Conservation (phyloP, 1,284 basidiomycete species). For the Anthracocystis setariae region DNA sequence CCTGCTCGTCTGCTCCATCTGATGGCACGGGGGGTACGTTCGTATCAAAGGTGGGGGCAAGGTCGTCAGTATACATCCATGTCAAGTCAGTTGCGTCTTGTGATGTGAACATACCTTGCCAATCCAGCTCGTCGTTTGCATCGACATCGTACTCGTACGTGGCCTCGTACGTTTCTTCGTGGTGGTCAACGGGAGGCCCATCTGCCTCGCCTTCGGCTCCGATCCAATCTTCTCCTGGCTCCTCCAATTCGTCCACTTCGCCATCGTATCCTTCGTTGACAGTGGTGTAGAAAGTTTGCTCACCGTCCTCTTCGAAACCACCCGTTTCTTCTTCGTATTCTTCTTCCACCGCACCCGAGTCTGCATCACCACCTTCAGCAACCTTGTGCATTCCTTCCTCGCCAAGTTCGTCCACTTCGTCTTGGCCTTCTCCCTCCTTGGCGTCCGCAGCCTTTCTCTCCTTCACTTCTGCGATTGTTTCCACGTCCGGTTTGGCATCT, state of each 20-base stretch:
- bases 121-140: constrained; percentile 10
- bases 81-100: no score
- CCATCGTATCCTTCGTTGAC: constrained; percentile 21
- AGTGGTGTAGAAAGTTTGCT: constrained; percentile 41
- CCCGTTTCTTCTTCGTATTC: constrained; percentile 15
- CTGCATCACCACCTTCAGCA: constrained; percentile 3
- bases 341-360: constrained; percentile 3
- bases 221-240: constrained; percentile 7
- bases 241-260: constrained; percentile 42
- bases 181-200: constrained; percentile 3
- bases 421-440: not conserved
- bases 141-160: constrained; percentile 11
- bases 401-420: not conserved
- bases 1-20: constrained; percentile 42
- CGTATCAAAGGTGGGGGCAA: no score
- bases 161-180: constrained; percentile 10
- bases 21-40: not conserved
- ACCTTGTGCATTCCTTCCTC: constrained; percentile 1
- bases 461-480: constrained; percentile 7
- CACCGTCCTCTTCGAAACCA: constrained; percentile 19
- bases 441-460: constrained; percentile 5
- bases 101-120: constrained; percentile 21
- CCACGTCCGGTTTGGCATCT: constrained; percentile 1
- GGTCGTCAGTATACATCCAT: constrained; percentile 4
- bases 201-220: constrained; percentile 3